Base-by-base conservation (phyloP, 306 rosid genomes). In the Vigna reflexopilosa region DNA sequence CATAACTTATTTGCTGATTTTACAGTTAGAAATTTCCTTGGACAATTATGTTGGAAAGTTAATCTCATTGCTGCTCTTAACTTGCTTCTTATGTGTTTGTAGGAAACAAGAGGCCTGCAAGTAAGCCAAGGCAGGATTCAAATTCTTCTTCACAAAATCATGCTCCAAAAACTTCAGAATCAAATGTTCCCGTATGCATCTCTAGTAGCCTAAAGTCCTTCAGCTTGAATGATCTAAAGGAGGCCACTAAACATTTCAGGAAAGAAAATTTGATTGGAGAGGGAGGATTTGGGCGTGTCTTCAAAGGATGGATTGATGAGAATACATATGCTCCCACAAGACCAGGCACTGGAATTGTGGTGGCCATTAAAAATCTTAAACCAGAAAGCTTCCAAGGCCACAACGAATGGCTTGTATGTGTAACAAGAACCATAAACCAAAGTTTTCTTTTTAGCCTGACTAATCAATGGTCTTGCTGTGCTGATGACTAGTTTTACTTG, bases 401-500 rank as follows among this genome's bases (percentile, higher is more conserved):
- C 93, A 92, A 88, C 77, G 98, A 95, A 84, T 95, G 98, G 97
- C 98, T 95, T 69, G 97, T 95, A 89, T 34, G 98, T 91, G 63
- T 49, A 87, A 75, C 10, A 65, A 57, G 48, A 72, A 49, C 66
- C 77, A 24, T 77, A 64, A 38, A 56, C 52, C 59, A 49, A 17
- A 67, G 22, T 28, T 16, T 11, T 2, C 34, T 22, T 48, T 19
- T 57, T 6, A 32, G 13, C 17, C 6, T 61, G 30, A 61, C 5
- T 67, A n/a, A 11, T 78, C 70, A 4, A 42, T 67, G 36, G 57
- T 65, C 17, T 75, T 71, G 47, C 38, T 72, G 52, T 61, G 49
- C 26, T 87, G 61, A 77, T 68, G 57, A 11, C 73, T 70, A 65
- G 20, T 24, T 56, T 57, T 36, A 11, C 61, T 45, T 62, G 19